These are phyloP conservation scores for Vachellia pachyceras DNA, from an alignment of 306 rosid genomes.

Conservation along the genomic window DNA sequence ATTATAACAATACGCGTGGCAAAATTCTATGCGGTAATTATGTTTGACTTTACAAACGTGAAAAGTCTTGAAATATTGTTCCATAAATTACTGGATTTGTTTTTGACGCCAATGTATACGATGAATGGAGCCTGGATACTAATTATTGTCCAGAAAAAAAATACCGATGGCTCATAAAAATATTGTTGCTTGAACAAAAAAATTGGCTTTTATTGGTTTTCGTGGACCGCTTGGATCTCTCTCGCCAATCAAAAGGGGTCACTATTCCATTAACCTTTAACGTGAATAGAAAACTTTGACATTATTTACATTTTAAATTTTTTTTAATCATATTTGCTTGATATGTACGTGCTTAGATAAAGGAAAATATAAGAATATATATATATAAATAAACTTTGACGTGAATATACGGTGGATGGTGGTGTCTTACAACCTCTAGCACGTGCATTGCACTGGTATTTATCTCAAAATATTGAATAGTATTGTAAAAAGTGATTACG, in stretches of 20 bases:
- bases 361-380: neutral
- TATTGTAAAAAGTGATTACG: slow-evolving; percentile 1
- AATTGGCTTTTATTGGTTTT: neutral
- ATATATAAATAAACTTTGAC: neutral
- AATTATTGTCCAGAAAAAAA: neutral
- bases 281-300: neutral
- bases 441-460: slow-evolving; percentile 43
- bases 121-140: neutral
- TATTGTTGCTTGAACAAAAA: too few relatives aligned
- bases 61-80: slow-evolving; percentile 10
- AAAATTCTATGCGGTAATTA: slow-evolving; percentile 35
- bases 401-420: slow-evolving; percentile 3
- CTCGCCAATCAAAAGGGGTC: slow-evolving; percentile 5
- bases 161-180: neutral
- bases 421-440: slow-evolving; percentile 23
- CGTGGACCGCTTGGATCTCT: slow-evolving; percentile 10
- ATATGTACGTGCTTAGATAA: neutral
- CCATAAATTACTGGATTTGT: neutral
- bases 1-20: neutral
- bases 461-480: slow-evolving; percentile 27
- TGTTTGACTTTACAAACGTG: slow-evolving; percentile 53
- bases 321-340: neutral
- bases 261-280: slow-evolving; percentile 36
- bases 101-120: too few relatives aligned
- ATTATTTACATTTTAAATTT: neutral